Evolutionary conservation across 345 rosid genomes (phyloP), one percentile per base, ranked within the genome.

Genomic region (Citrus trifoliata): DNA sequence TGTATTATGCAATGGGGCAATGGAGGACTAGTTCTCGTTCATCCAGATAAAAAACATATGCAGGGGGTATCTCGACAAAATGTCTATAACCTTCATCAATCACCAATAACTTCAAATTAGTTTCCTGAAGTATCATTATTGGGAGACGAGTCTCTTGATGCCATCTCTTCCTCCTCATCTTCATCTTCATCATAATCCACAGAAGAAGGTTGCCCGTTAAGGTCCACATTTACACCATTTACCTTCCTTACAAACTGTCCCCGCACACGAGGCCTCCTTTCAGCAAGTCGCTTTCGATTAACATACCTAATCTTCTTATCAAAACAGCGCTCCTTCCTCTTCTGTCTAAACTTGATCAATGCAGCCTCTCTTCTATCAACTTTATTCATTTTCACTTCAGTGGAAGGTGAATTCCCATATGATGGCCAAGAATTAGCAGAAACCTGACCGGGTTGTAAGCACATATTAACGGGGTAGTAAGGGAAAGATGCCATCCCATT

Each of bases 201-300:
- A 67, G 87, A 75, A 76, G 87, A 88, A 74, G 94, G 97, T 70
- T 91, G 93, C 60, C 98, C 98, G 55, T 91, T 94, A 60, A 96
- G 89, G 81, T 96, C 98, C 77, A 96, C 92, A 79, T 82, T 86
- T 46, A 91, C 89, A 61, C 98, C 95, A 72, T 92, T 93, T 80
- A 88, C 79, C 85, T 93, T 94, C 90, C 97, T 90, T 70, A 91
- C 98, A 89, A 96, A 96, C 87, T 96, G 99, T 65, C 99, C 99
- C 79, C 93, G 88, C 74, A 94, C 95, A 21, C 99, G 98, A 13
- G 99, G 99, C 87, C 99, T 91, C 87, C 97, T 87, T 86, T 96
- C 99, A 38, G 99, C 99, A 60, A 96, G 98, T 74, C 76, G 86
- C 84, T 96, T 96, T 66, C 99, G 78, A 82, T 94, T 96, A 78